Evolutionary conservation across 257 asterid species (phyloP).

Genomic region (Jasminum sambac): DNA sequence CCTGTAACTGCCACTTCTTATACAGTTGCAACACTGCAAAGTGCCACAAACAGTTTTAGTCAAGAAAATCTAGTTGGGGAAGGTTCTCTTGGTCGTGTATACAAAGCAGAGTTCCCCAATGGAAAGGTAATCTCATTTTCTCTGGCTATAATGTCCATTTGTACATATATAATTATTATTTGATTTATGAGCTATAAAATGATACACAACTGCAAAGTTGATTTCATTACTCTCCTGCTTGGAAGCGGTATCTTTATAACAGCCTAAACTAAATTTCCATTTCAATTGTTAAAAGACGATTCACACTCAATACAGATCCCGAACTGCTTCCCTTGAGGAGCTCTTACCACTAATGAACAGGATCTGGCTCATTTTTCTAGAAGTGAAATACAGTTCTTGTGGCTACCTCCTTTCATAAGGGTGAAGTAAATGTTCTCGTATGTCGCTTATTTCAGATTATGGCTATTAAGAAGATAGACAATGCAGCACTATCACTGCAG

Average conservation of each 20-base stretch:
- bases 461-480: slow-evolving; percentile 88
- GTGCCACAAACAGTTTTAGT: slow-evolving; percentile 90
- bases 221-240: slow-evolving; percentile 1
- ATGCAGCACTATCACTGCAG: slow-evolving; percentile 81
- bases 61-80: slow-evolving; percentile 94
- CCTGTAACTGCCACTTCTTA: slow-evolving; percentile 79
- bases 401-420: slow-evolving; percentile 6
- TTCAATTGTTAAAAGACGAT: slow-evolving; percentile 8
- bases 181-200: slow-evolving; percentile 1
- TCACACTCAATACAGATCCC: slow-evolving; percentile 3
- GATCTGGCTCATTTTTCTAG: background rate
- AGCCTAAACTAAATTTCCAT: background rate
- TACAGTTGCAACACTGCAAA: slow-evolving; percentile 86
- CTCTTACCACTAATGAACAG: slow-evolving; percentile 1
- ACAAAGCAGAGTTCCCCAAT: slow-evolving; percentile 78
- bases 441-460: slow-evolving; percentile 47
- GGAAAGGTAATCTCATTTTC: slow-evolving; percentile 68
- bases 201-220: background rate
- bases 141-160: slow-evolving; percentile 11
- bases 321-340: background rate
- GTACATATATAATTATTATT: slow-evolving; percentile 3
- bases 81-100: slow-evolving; percentile 98
- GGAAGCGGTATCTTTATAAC: slow-evolving; percentile 7
- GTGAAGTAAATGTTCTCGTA: slow-evolving; percentile 15
- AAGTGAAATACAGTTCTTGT: slow-evolving; percentile 3